Percentiles rank a stretch among this genome's conserved stretches.
Evolutionary conservation across 2,329 filamentous ascomycete genomes (phyloP).

Genomic region (Claviceps citrina): DNA sequence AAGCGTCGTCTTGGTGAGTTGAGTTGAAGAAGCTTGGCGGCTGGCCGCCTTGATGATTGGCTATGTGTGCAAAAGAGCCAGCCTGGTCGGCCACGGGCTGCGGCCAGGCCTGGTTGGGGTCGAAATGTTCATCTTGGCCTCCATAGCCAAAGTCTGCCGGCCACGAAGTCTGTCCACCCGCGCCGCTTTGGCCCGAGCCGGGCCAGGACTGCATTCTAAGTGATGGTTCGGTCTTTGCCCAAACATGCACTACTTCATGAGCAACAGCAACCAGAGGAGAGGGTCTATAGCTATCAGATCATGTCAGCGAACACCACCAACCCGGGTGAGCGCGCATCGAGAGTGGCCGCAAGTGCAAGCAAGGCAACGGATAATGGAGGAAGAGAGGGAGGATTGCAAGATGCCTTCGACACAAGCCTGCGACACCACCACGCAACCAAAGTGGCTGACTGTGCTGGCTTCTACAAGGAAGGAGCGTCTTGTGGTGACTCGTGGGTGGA

Average conservation of each 20-base stretch:
- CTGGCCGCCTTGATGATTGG: conserved; percentile 15
- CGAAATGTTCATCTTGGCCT: conserved; percentile 22
- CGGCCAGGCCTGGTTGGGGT: conserved; percentile 23
- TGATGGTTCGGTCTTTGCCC: conserved; percentile 10
- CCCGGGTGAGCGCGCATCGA: conserved; percentile 4
- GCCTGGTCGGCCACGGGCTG: conserved; percentile 21
- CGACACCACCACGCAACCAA: neutral
- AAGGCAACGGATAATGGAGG: no score
- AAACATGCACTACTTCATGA: conserved; percentile 11
- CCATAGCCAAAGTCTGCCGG: conserved; percentile 19
- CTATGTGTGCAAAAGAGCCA: conserved; percentile 18
- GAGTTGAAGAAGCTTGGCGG: conserved; percentile 21
- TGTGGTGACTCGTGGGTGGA: neutral
- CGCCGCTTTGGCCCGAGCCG: conserved; percentile 21
- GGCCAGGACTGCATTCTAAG: conserved; percentile 27
- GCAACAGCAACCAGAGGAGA: conserved; percentile 3
- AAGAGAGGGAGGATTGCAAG: no score
- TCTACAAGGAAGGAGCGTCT: conserved; percentile 1
- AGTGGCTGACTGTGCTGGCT: conserved; percentile 1
- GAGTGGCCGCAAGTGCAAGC: conserved; percentile 7
- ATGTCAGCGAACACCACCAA: conserved; percentile 16
- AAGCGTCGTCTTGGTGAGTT: conserved; percentile 18
- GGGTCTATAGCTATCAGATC: conserved; percentile 15
- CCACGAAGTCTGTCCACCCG: conserved; percentile 22
- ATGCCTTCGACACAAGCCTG: neutral